Percentiles rank a stretch among this genome's conserved stretches.
Conservation (phyloP, 1,284 basidiomycete species). For the Agaricales sp. region DNA sequence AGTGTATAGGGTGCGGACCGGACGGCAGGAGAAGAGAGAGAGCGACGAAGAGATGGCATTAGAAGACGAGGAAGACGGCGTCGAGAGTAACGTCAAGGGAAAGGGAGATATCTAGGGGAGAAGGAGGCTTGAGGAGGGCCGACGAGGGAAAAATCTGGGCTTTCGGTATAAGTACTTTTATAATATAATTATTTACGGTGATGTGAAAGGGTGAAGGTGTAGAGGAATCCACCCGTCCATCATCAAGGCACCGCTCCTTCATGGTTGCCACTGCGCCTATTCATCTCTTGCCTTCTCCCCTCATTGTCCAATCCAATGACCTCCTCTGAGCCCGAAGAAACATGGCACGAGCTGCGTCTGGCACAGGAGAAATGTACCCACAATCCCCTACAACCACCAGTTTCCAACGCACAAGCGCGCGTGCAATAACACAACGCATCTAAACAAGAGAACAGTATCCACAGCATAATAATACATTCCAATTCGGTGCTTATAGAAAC, state of each 20-base stretch:
- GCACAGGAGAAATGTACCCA: too few species aligned
- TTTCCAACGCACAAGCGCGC: too few species aligned
- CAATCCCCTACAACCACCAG: too few species aligned
- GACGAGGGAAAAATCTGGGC: neutral
- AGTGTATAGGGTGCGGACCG: slow-evolving; percentile 50
- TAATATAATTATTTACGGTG: neutral
- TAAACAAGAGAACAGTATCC: too few species aligned
- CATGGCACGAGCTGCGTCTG: too few species aligned
- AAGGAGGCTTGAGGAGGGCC: slow-evolving; percentile 16
- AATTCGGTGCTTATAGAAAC: neutral
- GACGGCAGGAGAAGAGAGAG: slow-evolving; percentile 52
- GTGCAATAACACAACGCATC: too few species aligned
- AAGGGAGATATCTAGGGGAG: slow-evolving; percentile 10
- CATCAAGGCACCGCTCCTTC: too few species aligned
- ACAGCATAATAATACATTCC: neutral
- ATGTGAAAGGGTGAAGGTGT: neutral
- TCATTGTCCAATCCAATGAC: too few species aligned
- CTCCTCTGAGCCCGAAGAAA: too few species aligned
- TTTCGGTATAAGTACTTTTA: neutral
- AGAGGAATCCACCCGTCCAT: too few species aligned
- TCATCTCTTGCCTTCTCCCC: too few species aligned
- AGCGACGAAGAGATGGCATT: slow-evolving; percentile 73
- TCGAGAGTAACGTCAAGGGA: slow-evolving; percentile 3
- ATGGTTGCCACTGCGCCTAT: too few species aligned
- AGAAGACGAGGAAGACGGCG: slow-evolving; percentile 9